Conservation (phyloP, 2,329 filamentous ascomycete species). For the Aschersonia sp. region DNA sequence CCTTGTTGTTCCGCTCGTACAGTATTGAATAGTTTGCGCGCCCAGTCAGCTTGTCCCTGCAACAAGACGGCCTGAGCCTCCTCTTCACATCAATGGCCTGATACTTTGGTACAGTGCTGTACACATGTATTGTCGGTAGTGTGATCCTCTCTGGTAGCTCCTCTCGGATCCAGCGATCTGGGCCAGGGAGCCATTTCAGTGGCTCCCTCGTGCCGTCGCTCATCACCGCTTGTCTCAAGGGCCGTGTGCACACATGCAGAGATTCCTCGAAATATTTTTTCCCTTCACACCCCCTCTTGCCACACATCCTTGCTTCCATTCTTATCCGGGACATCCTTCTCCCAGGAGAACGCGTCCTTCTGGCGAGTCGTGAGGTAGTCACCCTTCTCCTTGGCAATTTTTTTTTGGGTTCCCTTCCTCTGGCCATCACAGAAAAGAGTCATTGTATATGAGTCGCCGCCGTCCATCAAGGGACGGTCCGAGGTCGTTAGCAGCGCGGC, state of each 20-base stretch:
- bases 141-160: constrained; percentile 3
- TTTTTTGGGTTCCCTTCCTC: neutral
- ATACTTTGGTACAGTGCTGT: too few species aligned
- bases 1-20: too few species aligned
- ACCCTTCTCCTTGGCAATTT: too few species aligned
- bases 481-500: neutral
- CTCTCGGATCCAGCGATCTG: constrained; percentile 5
- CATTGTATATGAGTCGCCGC: neutral
- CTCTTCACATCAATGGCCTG: too few species aligned
- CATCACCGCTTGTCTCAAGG: constrained; percentile 5
- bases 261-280: neutral
- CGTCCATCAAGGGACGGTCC: neutral
- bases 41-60: too few species aligned
- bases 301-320: neutral
- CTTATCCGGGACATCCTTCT: neutral
- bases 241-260: constrained; percentile 1
- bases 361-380: too few species aligned
- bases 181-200: constrained; percentile 6
- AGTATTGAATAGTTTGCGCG: too few species aligned
- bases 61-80: too few species aligned
- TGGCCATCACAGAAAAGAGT: neutral
- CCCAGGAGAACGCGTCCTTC: too few species aligned
- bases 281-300: neutral
- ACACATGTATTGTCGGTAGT: neutral
- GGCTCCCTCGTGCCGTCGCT: constrained; percentile 3